These are phyloP conservation scores for Fusarium sublunatum DNA, from an alignment of 2,329 filamentous ascomycete species.

Conservation along the genomic window DNA sequence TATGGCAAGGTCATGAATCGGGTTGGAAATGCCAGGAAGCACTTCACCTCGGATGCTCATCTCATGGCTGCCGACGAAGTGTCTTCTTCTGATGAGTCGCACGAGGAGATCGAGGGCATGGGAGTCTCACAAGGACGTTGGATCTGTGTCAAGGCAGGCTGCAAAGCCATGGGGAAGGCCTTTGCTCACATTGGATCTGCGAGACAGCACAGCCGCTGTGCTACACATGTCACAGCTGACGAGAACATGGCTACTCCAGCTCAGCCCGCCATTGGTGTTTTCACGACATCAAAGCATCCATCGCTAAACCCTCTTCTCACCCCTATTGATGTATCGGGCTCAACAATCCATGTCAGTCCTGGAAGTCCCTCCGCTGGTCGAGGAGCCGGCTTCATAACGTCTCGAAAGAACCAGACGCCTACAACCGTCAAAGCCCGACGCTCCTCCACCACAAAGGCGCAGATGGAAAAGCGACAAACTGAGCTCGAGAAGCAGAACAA, in stretches of 20 bases:
- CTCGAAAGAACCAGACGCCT: neutral
- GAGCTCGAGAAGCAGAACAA: conserved; percentile 17
- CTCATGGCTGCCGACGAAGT: conserved; percentile 4
- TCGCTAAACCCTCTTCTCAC: conserved; percentile 1
- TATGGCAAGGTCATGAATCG: conserved; percentile 4
- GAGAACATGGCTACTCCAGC: neutral
- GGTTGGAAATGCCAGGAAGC: neutral
- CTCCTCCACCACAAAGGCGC: rapidly evolving
- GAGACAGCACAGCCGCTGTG: neutral
- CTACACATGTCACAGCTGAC: conserved; percentile 1
- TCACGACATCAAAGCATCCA: conserved; percentile 1
- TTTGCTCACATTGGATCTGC: neutral
- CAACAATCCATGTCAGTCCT: neutral
- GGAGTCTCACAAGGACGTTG: neutral
- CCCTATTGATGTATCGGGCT: conserved; percentile 7
- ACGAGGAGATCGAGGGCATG: conserved; percentile 12
- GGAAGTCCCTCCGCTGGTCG: conserved; percentile 36
- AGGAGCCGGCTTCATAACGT: neutral
- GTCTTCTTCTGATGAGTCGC: conserved; percentile 12
- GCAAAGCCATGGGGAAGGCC: neutral
- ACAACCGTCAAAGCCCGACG: neutral
- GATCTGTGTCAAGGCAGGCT: conserved; percentile 10
- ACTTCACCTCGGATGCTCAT: conserved; percentile 12
- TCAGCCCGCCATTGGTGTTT: neutral
- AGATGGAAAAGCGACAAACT: conserved; percentile 4